Evolutionary conservation across 805 yeast genomes (phyloP).

Genomic region (Cyberlindnera mississippiensis): DNA sequence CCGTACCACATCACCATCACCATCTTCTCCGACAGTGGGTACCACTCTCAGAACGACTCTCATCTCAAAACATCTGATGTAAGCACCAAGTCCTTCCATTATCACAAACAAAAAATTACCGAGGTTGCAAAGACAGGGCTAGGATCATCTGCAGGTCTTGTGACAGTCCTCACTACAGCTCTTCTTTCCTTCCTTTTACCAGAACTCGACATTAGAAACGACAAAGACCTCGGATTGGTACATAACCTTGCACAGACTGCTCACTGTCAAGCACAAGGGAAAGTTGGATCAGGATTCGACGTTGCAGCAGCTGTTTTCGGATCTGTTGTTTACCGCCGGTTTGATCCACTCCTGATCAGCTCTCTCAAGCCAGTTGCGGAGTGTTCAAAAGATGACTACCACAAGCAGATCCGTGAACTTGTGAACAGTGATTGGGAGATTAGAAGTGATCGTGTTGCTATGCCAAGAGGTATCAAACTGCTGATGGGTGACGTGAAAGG

Average conservation of each 20-base stretch:
- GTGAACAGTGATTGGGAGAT: slow-evolving; percentile 58
- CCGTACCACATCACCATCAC: slow-evolving; percentile 42
- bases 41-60: slow-evolving; percentile 71
- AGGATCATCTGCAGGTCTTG: slow-evolving; percentile 94
- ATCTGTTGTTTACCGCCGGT: slow-evolving; percentile 76
- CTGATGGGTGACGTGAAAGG: slow-evolving; percentile 92
- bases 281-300: slow-evolving; percentile 96
- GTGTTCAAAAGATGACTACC: slow-evolving; percentile 27
- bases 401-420: slow-evolving; percentile 30
- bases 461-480: slow-evolving; percentile 67
- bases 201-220: slow-evolving; percentile 30
- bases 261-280: slow-evolving; percentile 92
- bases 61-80: slow-evolving; percentile 32
- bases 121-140: slow-evolving; percentile 90
- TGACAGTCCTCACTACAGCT: slow-evolving; percentile 72
- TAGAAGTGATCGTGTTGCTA: slow-evolving; percentile 44
- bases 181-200: slow-evolving; percentile 46
- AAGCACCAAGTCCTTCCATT: slow-evolving; percentile 46
- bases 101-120: slow-evolving; percentile 55
- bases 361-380: slow-evolving; percentile 30
- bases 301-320: slow-evolving; percentile 96
- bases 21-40: slow-evolving; percentile 82
- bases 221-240: slow-evolving; percentile 34
- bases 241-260: slow-evolving; percentile 87
- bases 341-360: slow-evolving; percentile 51